Evolutionary conservation across 306 rosid species (phyloP).

Genomic region (Bauhinia variegata): DNA sequence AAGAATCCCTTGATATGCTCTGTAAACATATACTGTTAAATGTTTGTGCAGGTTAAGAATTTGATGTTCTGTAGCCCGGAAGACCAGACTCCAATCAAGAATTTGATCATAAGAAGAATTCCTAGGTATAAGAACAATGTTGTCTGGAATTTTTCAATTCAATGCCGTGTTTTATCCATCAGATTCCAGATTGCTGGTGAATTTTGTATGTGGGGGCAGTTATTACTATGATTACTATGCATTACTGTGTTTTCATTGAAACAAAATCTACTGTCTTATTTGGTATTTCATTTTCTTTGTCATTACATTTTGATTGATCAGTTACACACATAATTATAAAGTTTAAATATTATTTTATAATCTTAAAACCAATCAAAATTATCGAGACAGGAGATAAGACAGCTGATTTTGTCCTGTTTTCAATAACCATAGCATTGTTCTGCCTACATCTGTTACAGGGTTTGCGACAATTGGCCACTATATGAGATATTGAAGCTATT

Average conservation of each 20-base stretch:
- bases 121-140: constrained; percentile 55
- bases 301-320: too few species aligned
- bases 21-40: neutral
- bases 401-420: too few species aligned
- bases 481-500: constrained; percentile 77
- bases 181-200: neutral
- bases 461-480: constrained; percentile 70
- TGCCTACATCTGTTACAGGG: constrained; percentile 48
- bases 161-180: neutral
- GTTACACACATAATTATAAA: too few species aligned
- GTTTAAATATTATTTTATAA: too few species aligned
- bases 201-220: neutral
- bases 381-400: too few species aligned
- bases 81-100: constrained; percentile 73
- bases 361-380: too few species aligned
- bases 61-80: constrained; percentile 69
- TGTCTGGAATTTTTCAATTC: neutral
- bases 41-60: constrained; percentile 57
- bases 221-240: neutral
- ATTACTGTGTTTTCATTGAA: neutral
- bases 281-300: too few species aligned
- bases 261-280: too few species aligned
- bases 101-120: constrained; percentile 68
- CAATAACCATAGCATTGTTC: neutral
- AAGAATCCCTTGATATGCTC: too few species aligned